phyloP scores from a whole-genome alignment of 352 stramenopile species.

The Pythium brassicae region DNA sequence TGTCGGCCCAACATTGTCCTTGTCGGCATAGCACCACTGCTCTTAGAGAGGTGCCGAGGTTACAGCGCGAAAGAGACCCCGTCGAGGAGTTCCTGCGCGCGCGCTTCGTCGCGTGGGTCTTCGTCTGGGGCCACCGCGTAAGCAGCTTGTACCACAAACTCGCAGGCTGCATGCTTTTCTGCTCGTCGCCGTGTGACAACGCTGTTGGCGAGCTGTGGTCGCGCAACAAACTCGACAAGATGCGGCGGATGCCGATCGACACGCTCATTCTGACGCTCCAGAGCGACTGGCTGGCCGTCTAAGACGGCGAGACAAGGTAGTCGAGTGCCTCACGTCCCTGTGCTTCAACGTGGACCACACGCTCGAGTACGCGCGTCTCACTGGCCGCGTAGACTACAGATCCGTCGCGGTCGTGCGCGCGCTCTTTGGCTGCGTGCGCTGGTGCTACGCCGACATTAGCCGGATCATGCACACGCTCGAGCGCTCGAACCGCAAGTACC shows the following conservation, averaged over 20 bases:
- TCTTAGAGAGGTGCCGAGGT: not conserved
- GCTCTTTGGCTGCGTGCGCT: constrained; percentile 61
- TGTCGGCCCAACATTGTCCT: no score
- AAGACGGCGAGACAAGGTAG: constrained; percentile 45
- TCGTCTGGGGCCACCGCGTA: constrained; percentile 52
- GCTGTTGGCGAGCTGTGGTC: constrained; percentile 9
- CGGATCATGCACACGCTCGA: constrained; percentile 52
- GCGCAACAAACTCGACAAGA: constrained; percentile 18
- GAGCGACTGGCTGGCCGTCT: constrained; percentile 58
- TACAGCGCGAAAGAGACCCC: not conserved
- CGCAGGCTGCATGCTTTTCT: constrained; percentile 59
- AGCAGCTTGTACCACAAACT: constrained; percentile 74
- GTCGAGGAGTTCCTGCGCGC: constrained; percentile 18
- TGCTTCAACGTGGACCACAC: constrained; percentile 18
- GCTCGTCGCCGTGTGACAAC: constrained; percentile 26
- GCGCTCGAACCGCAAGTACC: constrained; percentile 31
- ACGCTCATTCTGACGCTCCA: constrained; percentile 53
- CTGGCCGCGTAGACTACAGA: constrained; percentile 5
- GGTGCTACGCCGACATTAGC: constrained; percentile 52
- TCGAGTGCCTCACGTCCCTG: constrained; percentile 35
- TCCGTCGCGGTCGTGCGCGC: constrained; percentile 33
- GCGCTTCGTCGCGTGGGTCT: constrained; percentile 27
- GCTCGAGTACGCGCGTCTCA: not conserved
- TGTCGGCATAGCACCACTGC: no score
- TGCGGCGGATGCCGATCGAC: constrained; percentile 46